Base-by-base conservation (phyloP, 495 filamentous ascomycete genomes). In the Talaromyces thailandensis region DNA sequence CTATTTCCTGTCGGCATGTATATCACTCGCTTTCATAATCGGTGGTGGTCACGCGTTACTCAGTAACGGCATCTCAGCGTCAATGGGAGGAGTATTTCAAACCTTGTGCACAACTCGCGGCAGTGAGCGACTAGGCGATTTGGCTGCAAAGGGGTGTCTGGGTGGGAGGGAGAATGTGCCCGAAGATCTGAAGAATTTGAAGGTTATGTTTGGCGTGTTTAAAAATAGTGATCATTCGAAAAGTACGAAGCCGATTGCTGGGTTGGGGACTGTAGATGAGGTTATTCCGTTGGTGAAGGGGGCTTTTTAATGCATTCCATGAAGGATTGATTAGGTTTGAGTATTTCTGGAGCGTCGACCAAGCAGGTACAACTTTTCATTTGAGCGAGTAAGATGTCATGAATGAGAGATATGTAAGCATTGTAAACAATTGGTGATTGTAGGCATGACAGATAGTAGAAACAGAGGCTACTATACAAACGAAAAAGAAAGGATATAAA, bases 131-230 rank as follows among this genome's bases (percentile, higher is more conserved):
- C 61, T 71, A 6, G 62, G 65, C 31, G 58, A 66, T 28, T 62
- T 69, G 9, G 69, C 69, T 8, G 66, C 64, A 21, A 61, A 64
- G 29, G 69, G 67, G 0, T 71, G 65, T 61, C 52, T 69, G n/a
- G 69, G 67, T 6, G 69, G 67, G 14, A 55, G 63, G 2, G 67
- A 66, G 58, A 71, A 65, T 55, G 59, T 67, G 9, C 69, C 69
- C 12, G 56, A 65, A 6, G 66, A 69, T 23, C 29, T 69, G 21
- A 65, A 64, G 48, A 57, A 68, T 21, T 43, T 68, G 58, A 62
- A 71, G 60, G 66, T 71, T 9, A 57, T 61, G 56, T 71, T 66
- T 64, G 69, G 69, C 29, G 69, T 68, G 37, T 57, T 71, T 11
- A 63, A 61, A 9, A 61, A 48, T 48, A 8, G 5, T 5, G 43